A percentile compares a stretch with the other conserved stretches of the same genome.
Conservation (phyloP, 208 protist genomes). For the Leishmania martiniquensis region DNA sequence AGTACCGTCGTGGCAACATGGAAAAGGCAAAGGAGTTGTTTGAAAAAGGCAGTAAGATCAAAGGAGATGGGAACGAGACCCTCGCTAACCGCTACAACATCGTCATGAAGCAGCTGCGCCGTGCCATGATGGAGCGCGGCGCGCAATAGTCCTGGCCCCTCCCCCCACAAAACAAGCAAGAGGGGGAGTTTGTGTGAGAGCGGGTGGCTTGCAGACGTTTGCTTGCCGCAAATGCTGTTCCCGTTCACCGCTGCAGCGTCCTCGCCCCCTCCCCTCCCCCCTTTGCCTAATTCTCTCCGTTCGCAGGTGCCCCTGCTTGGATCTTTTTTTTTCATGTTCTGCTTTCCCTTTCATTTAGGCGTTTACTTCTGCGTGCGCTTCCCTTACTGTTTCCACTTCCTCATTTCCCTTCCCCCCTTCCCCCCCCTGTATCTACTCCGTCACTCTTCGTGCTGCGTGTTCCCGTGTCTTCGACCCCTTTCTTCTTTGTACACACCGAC, state of each 20-base stretch:
- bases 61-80: constrained; percentile 91
- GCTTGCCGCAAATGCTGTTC: neutral
- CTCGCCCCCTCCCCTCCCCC: too few species aligned
- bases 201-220: neutral
- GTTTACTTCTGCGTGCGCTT: neutral
- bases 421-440: neutral
- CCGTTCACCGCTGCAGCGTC: neutral
- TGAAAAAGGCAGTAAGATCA: constrained; percentile 76
- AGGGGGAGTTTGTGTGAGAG: neutral
- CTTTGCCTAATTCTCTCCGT: neutral
- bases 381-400: neutral
- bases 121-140: constrained; percentile 34
- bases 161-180: neutral
- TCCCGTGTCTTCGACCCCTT: neutral
- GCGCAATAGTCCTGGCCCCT: neutral
- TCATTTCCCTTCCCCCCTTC: too few species aligned
- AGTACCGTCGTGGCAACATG: constrained; percentile 79
- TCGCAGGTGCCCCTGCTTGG: neutral
- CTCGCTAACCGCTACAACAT: constrained; percentile 87
- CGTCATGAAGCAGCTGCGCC: constrained; percentile 89
- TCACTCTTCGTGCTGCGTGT: neutral
- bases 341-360: neutral
- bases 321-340: neutral
- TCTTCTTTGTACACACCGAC: neutral
- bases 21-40: constrained; percentile 80